Percentiles rank a stretch among this genome's conserved stretches.
These are phyloP conservation scores for Rhodamnia argentea DNA, from an alignment of 345 rosid species.

Conservation along the genomic window DNA sequence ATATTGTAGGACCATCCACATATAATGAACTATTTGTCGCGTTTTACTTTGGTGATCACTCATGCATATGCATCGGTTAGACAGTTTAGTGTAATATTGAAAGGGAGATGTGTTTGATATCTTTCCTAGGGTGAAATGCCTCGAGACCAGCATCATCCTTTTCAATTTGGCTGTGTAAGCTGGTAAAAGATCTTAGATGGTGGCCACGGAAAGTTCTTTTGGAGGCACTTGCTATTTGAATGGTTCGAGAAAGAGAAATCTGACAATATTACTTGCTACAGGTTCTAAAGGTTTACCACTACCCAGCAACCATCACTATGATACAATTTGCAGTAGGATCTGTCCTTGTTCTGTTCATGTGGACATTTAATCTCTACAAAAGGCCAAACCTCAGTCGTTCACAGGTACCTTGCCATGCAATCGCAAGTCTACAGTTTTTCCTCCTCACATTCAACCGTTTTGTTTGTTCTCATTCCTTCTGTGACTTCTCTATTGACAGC, in stretches of 20 bases:
- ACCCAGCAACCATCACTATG: constrained; percentile 60
- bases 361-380: constrained; percentile 72
- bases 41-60: background rate
- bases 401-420: constrained; percentile 27
- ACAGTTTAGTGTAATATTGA: background rate
- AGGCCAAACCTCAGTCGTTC: constrained; percentile 62
- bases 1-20: background rate
- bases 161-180: background rate
- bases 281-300: constrained; percentile 80
- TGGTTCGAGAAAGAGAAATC: background rate
- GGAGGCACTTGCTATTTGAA: background rate
- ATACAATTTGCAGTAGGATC: constrained; percentile 84
- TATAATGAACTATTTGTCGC: too few relatives aligned
- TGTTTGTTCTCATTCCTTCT: background rate
- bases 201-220: background rate
- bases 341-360: constrained; percentile 58
- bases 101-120: background rate
- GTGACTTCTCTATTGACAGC: constrained; percentile 28
- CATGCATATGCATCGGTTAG: background rate
- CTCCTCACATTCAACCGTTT: background rate
- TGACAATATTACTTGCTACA: constrained; percentile 12
- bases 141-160: background rate
- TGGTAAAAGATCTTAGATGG: background rate
- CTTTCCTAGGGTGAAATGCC: background rate
- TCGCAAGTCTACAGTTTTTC: background rate